Conservation (phyloP, 345 rosid species). For the Rhizophora apiculata region DNA sequence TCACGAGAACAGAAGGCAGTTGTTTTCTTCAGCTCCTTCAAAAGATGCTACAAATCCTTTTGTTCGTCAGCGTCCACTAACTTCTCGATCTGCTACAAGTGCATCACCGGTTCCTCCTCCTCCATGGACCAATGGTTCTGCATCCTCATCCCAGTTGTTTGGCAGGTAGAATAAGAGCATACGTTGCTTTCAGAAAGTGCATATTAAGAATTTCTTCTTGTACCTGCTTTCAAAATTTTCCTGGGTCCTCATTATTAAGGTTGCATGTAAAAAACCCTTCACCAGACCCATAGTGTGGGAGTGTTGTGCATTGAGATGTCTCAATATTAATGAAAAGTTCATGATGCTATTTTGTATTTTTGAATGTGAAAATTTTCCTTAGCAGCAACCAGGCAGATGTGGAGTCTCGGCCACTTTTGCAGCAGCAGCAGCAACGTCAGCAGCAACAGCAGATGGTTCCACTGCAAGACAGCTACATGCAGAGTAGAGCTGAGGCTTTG, state of each 20-base stretch:
- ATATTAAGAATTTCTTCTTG: too few relatives aligned
- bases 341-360: too few relatives aligned
- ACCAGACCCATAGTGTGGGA: too few relatives aligned
- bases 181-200: neutral
- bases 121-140: slow-evolving; percentile 69
- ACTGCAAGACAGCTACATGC: slow-evolving; percentile 77
- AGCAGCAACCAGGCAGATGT: slow-evolving; percentile 53
- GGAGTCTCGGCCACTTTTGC: slow-evolving; percentile 55
- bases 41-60: slow-evolving; percentile 74
- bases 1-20: slow-evolving; percentile 75
- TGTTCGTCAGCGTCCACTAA: slow-evolving; percentile 73
- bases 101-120: slow-evolving; percentile 49
- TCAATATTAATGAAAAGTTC: too few relatives aligned
- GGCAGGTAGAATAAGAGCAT: slow-evolving; percentile 33
- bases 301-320: too few relatives aligned
- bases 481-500: slow-evolving; percentile 77
- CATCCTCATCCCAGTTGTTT: slow-evolving; percentile 45
- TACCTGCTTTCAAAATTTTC: too few relatives aligned
- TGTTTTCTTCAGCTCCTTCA: slow-evolving; percentile 63
- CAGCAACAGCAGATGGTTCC: slow-evolving; percentile 73
- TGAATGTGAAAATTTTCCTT: neutral
- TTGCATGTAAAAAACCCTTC: too few relatives aligned
- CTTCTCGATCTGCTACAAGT: slow-evolving; percentile 46
- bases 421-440: slow-evolving; percentile 43
- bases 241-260: too few relatives aligned